phyloP scores from a whole-genome alignment of 306 rosid species.

The Corylus avellana region DNA sequence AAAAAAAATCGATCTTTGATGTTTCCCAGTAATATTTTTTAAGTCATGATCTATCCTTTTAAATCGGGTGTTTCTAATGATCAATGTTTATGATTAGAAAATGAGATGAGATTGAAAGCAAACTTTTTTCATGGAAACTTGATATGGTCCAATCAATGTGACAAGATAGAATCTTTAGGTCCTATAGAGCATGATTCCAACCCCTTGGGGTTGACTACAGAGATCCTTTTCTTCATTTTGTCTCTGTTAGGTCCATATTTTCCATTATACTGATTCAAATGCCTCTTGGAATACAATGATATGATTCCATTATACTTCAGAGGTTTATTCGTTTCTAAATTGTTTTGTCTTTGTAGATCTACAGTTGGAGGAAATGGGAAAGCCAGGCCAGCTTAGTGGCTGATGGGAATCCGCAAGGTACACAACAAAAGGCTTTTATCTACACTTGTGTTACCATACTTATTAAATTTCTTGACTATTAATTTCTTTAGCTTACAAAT shows the following conservation, averaged over 20 bases:
- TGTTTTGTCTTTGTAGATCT: constrained; percentile 54
- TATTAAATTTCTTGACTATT: neutral
- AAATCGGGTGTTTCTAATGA: neutral
- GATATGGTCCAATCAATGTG: neutral
- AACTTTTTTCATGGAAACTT: neutral
- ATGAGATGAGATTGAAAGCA: neutral
- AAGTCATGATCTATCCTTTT: neutral
- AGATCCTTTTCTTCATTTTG: constrained; percentile 13
- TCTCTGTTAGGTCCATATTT: constrained; percentile 5
- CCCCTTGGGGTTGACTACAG: constrained; percentile 8
- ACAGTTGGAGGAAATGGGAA: constrained; percentile 98
- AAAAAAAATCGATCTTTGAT: neutral
- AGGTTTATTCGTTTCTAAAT: constrained; percentile 19
- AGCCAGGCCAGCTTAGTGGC: constrained; percentile 47
- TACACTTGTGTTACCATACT: neutral
- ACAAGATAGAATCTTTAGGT: neutral
- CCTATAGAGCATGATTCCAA: constrained; percentile 9
- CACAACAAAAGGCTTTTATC: neutral
- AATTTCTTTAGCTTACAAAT: neutral
- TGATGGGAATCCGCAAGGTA: constrained; percentile 72
- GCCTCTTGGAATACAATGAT: neutral
- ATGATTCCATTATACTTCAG: neutral
- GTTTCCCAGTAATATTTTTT: neutral
- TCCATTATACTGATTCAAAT: constrained; percentile 9
- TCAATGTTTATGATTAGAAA: neutral